Evolutionary conservation across 2,329 filamentous ascomycete genomes (phyloP).

Genomic region (Apiospora rasikravindrae): DNA sequence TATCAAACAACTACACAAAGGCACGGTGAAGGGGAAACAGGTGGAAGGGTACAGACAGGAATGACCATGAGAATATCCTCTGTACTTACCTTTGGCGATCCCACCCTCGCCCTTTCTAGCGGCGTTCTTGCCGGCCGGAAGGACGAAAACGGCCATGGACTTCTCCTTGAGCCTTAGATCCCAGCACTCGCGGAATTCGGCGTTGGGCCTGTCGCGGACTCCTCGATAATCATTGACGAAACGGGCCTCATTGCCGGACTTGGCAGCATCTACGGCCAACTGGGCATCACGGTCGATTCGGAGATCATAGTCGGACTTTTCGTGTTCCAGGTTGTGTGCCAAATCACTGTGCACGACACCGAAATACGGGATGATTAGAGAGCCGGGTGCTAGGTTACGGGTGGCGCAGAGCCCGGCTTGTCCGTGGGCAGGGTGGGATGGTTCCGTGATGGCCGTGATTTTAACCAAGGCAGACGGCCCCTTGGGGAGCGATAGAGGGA

Average conservation of each 20-base stretch:
- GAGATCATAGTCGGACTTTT: conserved; percentile 66
- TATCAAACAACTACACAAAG: neutral
- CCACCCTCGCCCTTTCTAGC: conserved; percentile 40
- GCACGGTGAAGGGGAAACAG: neutral
- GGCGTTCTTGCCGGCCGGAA: conserved; percentile 48
- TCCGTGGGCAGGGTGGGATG: conserved; percentile 60
- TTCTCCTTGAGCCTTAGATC: conserved; percentile 55
- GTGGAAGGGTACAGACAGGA: no score
- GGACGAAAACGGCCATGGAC: conserved; percentile 64
- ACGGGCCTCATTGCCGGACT: conserved; percentile 65
- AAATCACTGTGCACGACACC: conserved; percentile 58
- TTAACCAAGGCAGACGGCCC: conserved; percentile 54
- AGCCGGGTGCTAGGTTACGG: conserved; percentile 56
- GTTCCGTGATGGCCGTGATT: conserved; percentile 58
- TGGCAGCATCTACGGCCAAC: conserved; percentile 65
- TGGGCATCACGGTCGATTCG: conserved; percentile 63
- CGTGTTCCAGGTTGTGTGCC: conserved; percentile 41
- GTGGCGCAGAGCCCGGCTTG: conserved; percentile 67
- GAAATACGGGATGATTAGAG: conserved; percentile 66
- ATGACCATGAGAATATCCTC: no score
- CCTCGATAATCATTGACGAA: conserved; percentile 73
- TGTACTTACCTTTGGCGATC: conserved; percentile 46
- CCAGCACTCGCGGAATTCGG: conserved; percentile 65
- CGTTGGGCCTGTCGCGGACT: conserved; percentile 57
- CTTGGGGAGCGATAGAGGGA: conserved; percentile 43